Evolutionary conservation across 495 filamentous ascomycete species (phyloP).

Genomic region (Hypoxylon rickii): DNA sequence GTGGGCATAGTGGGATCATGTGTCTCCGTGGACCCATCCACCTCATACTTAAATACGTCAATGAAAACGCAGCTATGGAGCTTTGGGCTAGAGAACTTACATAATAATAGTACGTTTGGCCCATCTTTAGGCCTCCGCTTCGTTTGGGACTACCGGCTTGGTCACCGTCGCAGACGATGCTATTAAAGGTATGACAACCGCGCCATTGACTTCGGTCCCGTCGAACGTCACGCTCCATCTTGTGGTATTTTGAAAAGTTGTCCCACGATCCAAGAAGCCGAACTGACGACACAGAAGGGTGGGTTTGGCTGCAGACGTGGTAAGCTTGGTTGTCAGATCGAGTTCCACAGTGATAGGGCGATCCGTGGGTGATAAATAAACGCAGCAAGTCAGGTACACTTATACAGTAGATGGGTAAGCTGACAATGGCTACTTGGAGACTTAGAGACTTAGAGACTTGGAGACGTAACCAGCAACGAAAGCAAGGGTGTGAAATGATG

Average conservation of each 20-base stretch:
- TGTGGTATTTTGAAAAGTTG: constrained; percentile 78
- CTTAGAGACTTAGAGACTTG: constrained; percentile 16
- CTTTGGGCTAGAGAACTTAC: constrained; percentile 54
- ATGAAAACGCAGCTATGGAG: constrained; percentile 14
- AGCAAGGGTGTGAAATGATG: constrained; percentile 26
- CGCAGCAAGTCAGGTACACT: background rate
- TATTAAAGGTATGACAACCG: constrained; percentile 80
- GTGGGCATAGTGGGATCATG: constrained; percentile 71
- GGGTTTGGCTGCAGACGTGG: constrained; percentile 60
- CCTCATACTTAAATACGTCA: constrained; percentile 65
- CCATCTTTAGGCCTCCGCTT: constrained; percentile 84
- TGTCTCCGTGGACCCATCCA: constrained; percentile 74
- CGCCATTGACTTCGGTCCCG: constrained; percentile 75
- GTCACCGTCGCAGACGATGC: constrained; percentile 83
- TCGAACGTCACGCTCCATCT: constrained; percentile 75
- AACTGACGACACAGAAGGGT: constrained; percentile 69
- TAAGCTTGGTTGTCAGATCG: constrained; percentile 37
- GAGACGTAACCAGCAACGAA: constrained; percentile 19
- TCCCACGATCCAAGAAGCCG: constrained; percentile 91
- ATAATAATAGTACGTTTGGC: constrained; percentile 93
- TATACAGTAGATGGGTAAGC: constrained; percentile 15
- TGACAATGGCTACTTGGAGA: constrained; percentile 12
- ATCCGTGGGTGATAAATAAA: constrained; percentile 21
- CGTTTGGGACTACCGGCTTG: constrained; percentile 59
- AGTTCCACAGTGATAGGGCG: constrained; percentile 18